A percentile compares a stretch with the other conserved stretches of the same genome.
phyloP scores from a whole-genome alignment of 75 land plant genomes.

The Adiantum capillusveneris region DNA sequence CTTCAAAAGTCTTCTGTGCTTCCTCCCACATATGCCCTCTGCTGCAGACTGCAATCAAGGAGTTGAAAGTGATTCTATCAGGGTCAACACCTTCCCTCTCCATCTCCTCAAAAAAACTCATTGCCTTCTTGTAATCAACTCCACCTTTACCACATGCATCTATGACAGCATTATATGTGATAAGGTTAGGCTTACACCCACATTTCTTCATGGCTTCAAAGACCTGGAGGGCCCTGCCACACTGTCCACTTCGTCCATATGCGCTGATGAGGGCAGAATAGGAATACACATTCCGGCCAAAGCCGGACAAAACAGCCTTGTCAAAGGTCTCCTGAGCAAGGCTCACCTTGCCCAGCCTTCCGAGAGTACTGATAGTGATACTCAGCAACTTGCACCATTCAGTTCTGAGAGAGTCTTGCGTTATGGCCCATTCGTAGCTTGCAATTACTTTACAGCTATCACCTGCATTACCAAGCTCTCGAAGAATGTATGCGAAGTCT shows the following conservation, averaged over 20 bases:
- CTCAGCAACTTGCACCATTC: conserved; percentile 73
- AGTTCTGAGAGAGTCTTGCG: conserved; percentile 26
- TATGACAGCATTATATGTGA: conserved; percentile 83
- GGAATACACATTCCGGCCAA: conserved; percentile 74
- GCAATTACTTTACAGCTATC: conserved; percentile 53
- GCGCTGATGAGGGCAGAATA: conserved; percentile 88
- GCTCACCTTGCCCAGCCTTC: conserved; percentile 71
- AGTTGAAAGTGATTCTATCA: conserved; percentile 90
- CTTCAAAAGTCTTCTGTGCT: conserved; percentile 52
- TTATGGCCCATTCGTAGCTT: conserved; percentile 71
- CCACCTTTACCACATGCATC: conserved; percentile 98
- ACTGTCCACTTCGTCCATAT: conserved; percentile 68
- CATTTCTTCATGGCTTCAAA: conserved; percentile 65
- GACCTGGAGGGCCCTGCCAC: conserved; percentile 52
- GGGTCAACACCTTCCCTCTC: conserved; percentile 65
- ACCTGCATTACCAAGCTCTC: conserved; percentile 79
- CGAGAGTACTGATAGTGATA: conserved; percentile 69
- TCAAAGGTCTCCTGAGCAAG: conserved; percentile 63
- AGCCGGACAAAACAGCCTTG: conserved; percentile 46
- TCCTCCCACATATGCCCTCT: conserved; percentile 73
- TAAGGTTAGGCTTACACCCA: conserved; percentile 76
- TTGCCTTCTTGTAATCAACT: conserved; percentile 45
- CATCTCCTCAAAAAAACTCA: conserved; percentile 68
- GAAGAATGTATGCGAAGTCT: conserved; percentile 63
- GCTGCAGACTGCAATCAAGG: conserved; percentile 81